A percentile compares a stretch with the other conserved stretches of the same genome.
phyloP scores from a whole-genome alignment of 768 basidiomycete species.

The Infundibulicybe gibba region DNA sequence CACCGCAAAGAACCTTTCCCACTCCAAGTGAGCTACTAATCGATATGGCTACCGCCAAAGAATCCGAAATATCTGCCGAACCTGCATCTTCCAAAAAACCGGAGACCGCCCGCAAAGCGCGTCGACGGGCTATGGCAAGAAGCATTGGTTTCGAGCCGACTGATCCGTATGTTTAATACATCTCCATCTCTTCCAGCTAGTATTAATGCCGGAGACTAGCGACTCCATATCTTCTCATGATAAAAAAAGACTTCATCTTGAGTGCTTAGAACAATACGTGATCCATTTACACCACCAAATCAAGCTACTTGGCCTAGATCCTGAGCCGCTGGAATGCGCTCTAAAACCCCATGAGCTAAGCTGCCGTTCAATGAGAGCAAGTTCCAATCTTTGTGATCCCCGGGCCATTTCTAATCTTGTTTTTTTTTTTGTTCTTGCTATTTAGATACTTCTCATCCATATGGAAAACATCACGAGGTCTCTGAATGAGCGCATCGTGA shows the following conservation, averaged over 20 bases:
- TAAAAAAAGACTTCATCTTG: conserved; percentile 71
- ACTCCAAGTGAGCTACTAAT: conserved; percentile 64
- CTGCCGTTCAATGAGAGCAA: conserved; percentile 62
- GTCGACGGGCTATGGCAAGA: conserved; percentile 54
- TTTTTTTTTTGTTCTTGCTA: neutral
- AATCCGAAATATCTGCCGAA: conserved; percentile 6
- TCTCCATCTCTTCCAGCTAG: neutral
- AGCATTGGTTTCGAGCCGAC: conserved; percentile 55
- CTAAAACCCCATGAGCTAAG: conserved; percentile 50
- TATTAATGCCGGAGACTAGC: conserved; percentile 24
- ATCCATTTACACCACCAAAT: conserved; percentile 62
- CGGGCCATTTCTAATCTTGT: neutral
- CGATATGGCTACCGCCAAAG: conserved; percentile 19
- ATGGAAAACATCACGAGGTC: conserved; percentile 56
- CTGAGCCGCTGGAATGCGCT: conserved; percentile 47
- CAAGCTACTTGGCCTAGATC: conserved; percentile 41
- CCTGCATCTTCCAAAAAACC: conserved; percentile 17
- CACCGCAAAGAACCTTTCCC: conserved; percentile 44
- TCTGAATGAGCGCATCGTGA: conserved; percentile 43
- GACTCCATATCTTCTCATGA: conserved; percentile 79
- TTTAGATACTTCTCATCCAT: conserved; percentile 67
- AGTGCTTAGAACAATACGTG: conserved; percentile 71
- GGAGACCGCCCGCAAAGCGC: conserved; percentile 53
- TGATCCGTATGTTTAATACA: conserved; percentile 47
- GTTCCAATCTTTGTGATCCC: conserved; percentile 8